A percentile compares a stretch with the other conserved stretches of the same genome.
Evolutionary conservation across 306 rosid species (phyloP).

Genomic region (Abrus pulchellus): DNA sequence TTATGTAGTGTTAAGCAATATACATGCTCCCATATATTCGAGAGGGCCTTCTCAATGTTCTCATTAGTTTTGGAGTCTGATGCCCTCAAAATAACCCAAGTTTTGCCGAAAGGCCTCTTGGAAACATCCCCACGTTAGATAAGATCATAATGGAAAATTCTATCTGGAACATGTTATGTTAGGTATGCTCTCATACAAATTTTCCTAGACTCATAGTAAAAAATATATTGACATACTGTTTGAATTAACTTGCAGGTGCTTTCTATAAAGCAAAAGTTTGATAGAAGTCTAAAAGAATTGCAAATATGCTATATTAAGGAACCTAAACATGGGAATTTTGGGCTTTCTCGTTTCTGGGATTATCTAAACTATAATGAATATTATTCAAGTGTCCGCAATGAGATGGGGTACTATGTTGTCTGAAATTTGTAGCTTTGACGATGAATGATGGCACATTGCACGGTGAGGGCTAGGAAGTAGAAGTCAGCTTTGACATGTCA

Average conservation of each 20-base stretch:
- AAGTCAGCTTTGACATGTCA: conserved; percentile 22
- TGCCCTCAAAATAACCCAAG: conserved; percentile 19
- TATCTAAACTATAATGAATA: conserved; percentile 76
- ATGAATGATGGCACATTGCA: conserved; percentile 27
- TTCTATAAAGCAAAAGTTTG: conserved; percentile 73
- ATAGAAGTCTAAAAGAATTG: conserved; percentile 76
- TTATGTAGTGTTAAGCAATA: background rate
- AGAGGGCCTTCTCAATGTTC: conserved; percentile 19
- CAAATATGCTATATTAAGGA: conserved; percentile 69
- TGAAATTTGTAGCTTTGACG: conserved; percentile 26
- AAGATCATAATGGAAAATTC: conserved; percentile 38
- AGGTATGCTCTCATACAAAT: conserved; percentile 7
- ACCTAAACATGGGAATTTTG: conserved; percentile 72
- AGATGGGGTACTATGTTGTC: conserved; percentile 52
- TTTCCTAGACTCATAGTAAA: background rate
- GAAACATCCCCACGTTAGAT: conserved; percentile 14
- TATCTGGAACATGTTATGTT: conserved; percentile 17
- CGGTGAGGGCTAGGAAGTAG: conserved; percentile 1
- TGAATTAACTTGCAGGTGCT: conserved; percentile 68
- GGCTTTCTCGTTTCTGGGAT: conserved; percentile 85
- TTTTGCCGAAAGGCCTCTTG: conserved; percentile 33
- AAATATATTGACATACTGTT: conserved; percentile 28
- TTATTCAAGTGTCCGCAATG: conserved; percentile 63
- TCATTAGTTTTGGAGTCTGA: conserved; percentile 32
- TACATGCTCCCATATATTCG: conserved; percentile 17